Evolutionary conservation across 1,284 basidiomycete species (phyloP).

Genomic region (Mycena citricolor): DNA sequence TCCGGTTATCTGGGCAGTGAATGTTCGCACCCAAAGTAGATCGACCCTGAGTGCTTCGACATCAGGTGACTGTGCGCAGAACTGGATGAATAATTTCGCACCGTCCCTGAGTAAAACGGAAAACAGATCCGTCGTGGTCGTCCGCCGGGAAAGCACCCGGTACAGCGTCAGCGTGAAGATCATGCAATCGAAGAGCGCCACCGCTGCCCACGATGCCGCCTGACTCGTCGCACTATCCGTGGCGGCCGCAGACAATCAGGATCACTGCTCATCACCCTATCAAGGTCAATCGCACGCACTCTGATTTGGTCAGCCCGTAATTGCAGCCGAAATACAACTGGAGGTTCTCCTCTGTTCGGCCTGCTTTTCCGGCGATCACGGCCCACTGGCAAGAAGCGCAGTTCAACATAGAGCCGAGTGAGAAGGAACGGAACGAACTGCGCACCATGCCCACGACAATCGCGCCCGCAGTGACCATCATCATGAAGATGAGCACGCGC

Average conservation of each 20-base stretch:
- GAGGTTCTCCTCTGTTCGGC: background rate
- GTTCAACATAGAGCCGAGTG: background rate
- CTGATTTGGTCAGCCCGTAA: too few relatives aligned
- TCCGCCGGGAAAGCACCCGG: conserved; percentile 4
- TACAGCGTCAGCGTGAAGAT: conserved; percentile 18
- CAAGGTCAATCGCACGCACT: too few relatives aligned
- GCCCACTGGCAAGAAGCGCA: conserved; percentile 11
- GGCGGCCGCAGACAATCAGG: too few relatives aligned
- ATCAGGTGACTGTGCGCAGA: background rate
- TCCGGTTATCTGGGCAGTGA: background rate
- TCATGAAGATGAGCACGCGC: background rate
- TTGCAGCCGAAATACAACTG: too few relatives aligned
- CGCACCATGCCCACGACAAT: conserved; percentile 11
- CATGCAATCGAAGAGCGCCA: conserved; percentile 13
- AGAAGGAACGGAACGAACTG: background rate
- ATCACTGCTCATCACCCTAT: too few relatives aligned
- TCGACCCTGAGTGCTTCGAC: conserved; percentile 1
- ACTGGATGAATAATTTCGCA: background rate
- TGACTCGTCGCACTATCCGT: conserved; percentile 10
- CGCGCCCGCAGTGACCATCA: conserved; percentile 1
- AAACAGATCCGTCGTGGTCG: background rate
- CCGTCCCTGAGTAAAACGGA: conserved; percentile 16
- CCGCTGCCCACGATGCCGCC: conserved; percentile 12
- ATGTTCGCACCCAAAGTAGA: conserved; percentile 13
- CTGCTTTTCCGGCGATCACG: conserved; percentile 5